phyloP scores from a whole-genome alignment of 441 rosid species.

The Euphorbia corollata region DNA sequence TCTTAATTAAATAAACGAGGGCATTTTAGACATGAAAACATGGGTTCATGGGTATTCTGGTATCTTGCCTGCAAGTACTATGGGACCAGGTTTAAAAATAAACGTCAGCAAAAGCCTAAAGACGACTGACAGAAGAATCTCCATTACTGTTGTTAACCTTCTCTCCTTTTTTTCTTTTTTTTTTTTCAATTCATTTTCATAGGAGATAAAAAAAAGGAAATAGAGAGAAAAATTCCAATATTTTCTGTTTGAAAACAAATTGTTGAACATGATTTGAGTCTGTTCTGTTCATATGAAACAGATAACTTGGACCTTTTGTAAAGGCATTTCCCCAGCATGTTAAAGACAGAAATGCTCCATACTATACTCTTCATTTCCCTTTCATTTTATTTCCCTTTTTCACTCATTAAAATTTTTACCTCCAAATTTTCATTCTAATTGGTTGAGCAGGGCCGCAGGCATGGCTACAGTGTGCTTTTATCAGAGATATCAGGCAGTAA shows the following conservation, averaged over 20 bases:
- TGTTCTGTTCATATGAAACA: constrained; percentile 42
- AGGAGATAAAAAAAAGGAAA: neutral
- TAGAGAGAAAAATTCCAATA: constrained; percentile 20
- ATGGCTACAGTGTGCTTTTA: no score
- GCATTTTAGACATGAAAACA: constrained; percentile 23
- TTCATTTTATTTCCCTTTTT: constrained; percentile 21
- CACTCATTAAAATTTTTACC: constrained; percentile 16
- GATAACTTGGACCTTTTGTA: constrained; percentile 52
- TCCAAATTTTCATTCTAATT: constrained; percentile 29
- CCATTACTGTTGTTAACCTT: constrained; percentile 47
- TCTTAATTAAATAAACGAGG: constrained; percentile 13
- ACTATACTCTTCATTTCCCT: constrained; percentile 24
- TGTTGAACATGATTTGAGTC: constrained; percentile 39
- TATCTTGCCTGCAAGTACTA: constrained; percentile 45
- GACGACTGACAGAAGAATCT: constrained; percentile 54
- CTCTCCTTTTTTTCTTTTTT: constrained; percentile 21
- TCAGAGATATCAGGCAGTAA: no score
- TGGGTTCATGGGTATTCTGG: constrained; percentile 33
- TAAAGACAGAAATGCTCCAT: constrained; percentile 60
- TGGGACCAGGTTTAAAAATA: constrained; percentile 39
- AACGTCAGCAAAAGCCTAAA: constrained; percentile 46
- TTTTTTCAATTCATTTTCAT: constrained; percentile 17
- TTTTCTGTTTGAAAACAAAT: constrained; percentile 32
- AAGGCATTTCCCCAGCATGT: constrained; percentile 33
- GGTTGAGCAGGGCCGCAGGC: constrained; percentile 18